phyloP scores from a whole-genome alignment of 1,284 basidiomycete species.

The Salmacisia buchloeana region DNA sequence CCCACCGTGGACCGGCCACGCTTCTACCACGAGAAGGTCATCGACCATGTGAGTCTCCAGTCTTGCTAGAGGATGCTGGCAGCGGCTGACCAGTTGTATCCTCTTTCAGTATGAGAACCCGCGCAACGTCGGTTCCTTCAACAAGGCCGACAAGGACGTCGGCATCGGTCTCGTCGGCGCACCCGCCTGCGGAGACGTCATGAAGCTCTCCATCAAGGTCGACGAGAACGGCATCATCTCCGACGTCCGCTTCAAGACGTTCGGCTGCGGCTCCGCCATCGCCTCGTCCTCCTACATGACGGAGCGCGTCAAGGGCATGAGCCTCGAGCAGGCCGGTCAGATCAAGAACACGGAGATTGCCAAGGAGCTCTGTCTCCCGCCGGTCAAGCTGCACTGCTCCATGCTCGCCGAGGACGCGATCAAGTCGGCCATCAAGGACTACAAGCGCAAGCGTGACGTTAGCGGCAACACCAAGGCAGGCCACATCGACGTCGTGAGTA shows the following conservation, averaged over 20 bases:
- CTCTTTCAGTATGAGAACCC: slow-evolving; percentile 45
- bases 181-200: slow-evolving; percentile 88
- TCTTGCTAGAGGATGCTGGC: background rate
- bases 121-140: slow-evolving; percentile 67
- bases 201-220: slow-evolving; percentile 98
- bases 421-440: slow-evolving; percentile 53
- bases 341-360: slow-evolving; percentile 99
- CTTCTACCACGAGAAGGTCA: slow-evolving; percentile 49
- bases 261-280: slow-evolving; percentile 82
- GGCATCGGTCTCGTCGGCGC: slow-evolving; percentile 98
- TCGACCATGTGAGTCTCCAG: slow-evolving; percentile 32
- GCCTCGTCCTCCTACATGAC: slow-evolving; percentile 69
- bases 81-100: background rate
- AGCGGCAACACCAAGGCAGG: slow-evolving; percentile 52
- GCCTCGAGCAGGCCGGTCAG: slow-evolving; percentile 84
- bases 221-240: slow-evolving; percentile 87
- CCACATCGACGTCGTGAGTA: slow-evolving; percentile 63
- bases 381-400: slow-evolving; percentile 74
- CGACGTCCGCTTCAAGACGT: slow-evolving; percentile 85
- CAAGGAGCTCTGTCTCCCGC: slow-evolving; percentile 76
- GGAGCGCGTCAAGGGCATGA: slow-evolving; percentile 91
- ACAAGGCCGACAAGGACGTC: slow-evolving; percentile 82
- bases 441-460: slow-evolving; percentile 37
- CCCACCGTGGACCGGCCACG: background rate
- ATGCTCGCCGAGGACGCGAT: slow-evolving; percentile 99